phyloP scores from a whole-genome alignment of 2,329 filamentous ascomycete species.

The Aspergillus transmontanensis region DNA sequence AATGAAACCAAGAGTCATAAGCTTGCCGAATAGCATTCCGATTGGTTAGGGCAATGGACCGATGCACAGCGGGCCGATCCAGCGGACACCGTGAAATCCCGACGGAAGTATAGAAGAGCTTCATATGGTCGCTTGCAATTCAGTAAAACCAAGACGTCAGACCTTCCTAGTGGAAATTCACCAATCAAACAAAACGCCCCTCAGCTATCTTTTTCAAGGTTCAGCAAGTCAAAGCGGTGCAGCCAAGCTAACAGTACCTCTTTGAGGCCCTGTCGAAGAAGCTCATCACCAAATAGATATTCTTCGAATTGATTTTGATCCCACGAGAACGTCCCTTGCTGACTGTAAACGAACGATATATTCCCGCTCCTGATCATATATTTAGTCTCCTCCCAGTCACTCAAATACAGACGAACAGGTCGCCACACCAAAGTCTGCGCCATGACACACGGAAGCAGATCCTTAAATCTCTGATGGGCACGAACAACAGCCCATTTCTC shows the following conservation, averaged over 20 bases:
- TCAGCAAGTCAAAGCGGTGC: background rate
- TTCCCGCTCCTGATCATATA: background rate
- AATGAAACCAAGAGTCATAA: background rate
- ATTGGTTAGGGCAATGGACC: background rate
- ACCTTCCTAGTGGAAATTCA: background rate
- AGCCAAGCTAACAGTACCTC: background rate
- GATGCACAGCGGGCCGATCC: too few species aligned
- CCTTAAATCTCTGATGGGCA: background rate
- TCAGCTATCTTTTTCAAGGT: background rate
- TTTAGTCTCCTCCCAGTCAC: background rate
- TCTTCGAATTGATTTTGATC: background rate
- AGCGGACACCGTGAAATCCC: too few species aligned
- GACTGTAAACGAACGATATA: background rate
- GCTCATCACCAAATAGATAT: background rate
- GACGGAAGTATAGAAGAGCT: too few species aligned
- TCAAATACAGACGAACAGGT: background rate
- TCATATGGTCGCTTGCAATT: too few species aligned
- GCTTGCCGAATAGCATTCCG: background rate
- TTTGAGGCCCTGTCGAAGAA: background rate
- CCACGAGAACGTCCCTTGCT: background rate
- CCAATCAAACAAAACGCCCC: background rate
- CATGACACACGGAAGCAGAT: background rate
- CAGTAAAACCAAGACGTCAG: background rate
- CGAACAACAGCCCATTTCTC: background rate
- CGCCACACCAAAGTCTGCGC: background rate